phyloP scores from a whole-genome alignment of 805 yeast species.

The Yarrowia sp. region DNA sequence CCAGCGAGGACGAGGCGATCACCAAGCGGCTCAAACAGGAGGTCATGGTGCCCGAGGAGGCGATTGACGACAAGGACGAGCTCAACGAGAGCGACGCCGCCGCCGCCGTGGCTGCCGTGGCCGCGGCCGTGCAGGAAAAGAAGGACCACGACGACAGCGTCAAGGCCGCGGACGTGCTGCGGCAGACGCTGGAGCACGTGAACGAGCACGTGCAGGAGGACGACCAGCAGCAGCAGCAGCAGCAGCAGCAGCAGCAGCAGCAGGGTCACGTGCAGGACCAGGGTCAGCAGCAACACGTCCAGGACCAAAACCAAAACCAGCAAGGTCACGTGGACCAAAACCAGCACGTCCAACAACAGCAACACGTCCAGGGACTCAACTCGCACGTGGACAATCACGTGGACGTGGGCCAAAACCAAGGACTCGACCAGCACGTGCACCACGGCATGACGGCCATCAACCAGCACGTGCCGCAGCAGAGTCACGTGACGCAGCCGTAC shows the following conservation, averaged over 20 bases:
- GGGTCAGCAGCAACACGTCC: not conserved
- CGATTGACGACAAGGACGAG: slow-evolving; percentile 37
- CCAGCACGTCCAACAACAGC: not conserved
- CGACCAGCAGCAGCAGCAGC: not conserved
- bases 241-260: slow-evolving; percentile 1
- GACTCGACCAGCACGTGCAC: slow-evolving; percentile 1
- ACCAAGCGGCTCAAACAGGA: slow-evolving; percentile 36
- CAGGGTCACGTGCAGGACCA: not conserved
- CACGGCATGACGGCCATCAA: slow-evolving; percentile 32
- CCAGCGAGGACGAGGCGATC: slow-evolving; percentile 20
- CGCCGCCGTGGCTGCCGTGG: slow-evolving; percentile 40
- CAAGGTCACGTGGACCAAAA: no score
- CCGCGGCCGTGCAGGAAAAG: slow-evolving; percentile 36
- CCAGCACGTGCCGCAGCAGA: slow-evolving; percentile 30
- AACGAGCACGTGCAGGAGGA: not conserved
- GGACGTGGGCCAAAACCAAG: slow-evolving; percentile 2
- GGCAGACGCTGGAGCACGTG: slow-evolving; percentile 25
- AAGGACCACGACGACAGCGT: slow-evolving; percentile 31
- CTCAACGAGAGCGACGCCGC: slow-evolving; percentile 39
- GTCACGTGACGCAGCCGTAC: not conserved
- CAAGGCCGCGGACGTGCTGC: slow-evolving; percentile 36
- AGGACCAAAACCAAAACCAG: not conserved
- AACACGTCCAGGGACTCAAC: not conserved
- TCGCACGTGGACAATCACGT: not conserved
- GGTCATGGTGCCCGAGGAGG: slow-evolving; percentile 20